Base-by-base conservation (phyloP, 108 stramenopile species). In the Stephanodiscus triporus region DNA sequence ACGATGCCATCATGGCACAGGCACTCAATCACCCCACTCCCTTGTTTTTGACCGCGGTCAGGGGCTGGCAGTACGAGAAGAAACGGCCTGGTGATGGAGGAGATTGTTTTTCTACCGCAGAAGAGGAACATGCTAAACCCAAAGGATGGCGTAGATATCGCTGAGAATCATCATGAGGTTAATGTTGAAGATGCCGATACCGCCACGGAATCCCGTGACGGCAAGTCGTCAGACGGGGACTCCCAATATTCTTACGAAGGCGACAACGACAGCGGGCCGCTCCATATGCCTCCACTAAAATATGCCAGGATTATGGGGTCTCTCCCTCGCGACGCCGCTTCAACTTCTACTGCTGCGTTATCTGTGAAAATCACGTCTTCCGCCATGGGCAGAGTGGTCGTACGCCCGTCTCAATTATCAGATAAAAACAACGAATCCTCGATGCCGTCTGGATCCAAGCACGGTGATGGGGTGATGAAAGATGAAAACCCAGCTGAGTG, bases 201-300 rank as follows among this genome's bases (percentile, higher is more conserved):
- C 49, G 71, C 71, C 50, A 56, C 68, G n/a, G 64, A 71, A 34
- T 62, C 72, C 16, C 53, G 29, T 47, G 71, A 73, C 5, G 70
- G 37, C 47, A 32, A 38, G 24, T 23, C 32, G 0, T 55, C 48
- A 11, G 75, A 76, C 23, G 68, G 70, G 34, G 17, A 71, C 16
- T 70, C 75, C 38, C 69, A 70, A 51, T 61, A 48, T 47, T 74
- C 73, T 11, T 72, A 72, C 37, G 38, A 76, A 27, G 73, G 47
- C 37, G 68, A 74, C 69, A 60, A 76, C 37, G 51, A 37, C n/a
- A n/a, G n/a, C 3, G 30, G 64, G 26, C 72, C 65, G 14, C 63
- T 56, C 64, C 71, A 62, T 5, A 77, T 77, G 77, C 77, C 77
- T 29, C 68, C 72, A 14, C 50, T 77, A 4, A 77, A 77, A 73